Evolutionary conservation across 257 asterid species (phyloP).

Genomic region (Prunella vulgaris): DNA sequence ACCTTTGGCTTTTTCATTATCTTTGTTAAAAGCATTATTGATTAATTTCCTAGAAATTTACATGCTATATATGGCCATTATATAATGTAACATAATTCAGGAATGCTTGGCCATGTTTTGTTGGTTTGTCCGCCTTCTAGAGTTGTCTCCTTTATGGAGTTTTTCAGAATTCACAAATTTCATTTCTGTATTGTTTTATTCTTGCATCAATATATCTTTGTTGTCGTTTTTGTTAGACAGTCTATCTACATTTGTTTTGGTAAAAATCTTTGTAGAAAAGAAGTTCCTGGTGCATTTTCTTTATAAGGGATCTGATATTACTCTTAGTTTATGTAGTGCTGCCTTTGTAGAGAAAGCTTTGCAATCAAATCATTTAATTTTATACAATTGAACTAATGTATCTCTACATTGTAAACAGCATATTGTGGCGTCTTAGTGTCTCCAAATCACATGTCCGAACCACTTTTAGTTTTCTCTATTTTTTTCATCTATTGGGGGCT

Average conservation of each 20-base stretch:
- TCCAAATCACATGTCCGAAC: neutral
- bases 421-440: neutral
- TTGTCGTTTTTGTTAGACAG: neutral
- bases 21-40: neutral
- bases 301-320: neutral
- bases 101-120: neutral
- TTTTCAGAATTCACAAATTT: neutral
- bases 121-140: neutral
- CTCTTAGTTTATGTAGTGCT: neutral
- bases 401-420: neutral
- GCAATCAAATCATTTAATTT: neutral
- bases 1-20: constrained; percentile 1
- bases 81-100: neutral
- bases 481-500: neutral
- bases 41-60: neutral
- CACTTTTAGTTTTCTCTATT: neutral
- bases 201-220: neutral
- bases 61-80: neutral
- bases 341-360: neutral
- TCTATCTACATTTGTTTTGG: neutral
- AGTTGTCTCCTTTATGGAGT: neutral
- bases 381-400: neutral
- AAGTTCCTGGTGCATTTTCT: neutral
- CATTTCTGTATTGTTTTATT: neutral
- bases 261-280: neutral